A percentile compares a stretch with the other conserved stretches of the same genome.
Evolutionary conservation across 192 early-diverging fungal genomes (phyloP).

Genomic region (Umbelopsis sp.): DNA sequence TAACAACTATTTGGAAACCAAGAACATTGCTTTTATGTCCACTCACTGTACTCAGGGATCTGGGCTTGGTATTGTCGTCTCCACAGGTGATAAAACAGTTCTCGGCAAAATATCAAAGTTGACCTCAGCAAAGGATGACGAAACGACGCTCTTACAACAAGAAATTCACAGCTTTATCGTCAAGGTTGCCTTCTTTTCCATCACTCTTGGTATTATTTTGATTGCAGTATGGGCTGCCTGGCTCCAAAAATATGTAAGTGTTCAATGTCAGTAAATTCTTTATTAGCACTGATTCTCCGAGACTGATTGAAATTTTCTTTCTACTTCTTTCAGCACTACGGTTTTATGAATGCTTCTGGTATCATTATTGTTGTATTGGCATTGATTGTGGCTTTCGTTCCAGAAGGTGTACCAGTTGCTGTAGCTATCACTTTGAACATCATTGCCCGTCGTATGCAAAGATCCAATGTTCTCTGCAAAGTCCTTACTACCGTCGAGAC

Average conservation of each 20-base stretch:
- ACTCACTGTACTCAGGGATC: slow-evolving; percentile 67
- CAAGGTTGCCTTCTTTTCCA: slow-evolving; percentile 59
- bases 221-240: slow-evolving; percentile 48
- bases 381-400: slow-evolving; percentile 69
- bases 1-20: slow-evolving; percentile 73
- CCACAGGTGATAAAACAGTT: slow-evolving; percentile 70
- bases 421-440: slow-evolving; percentile 72
- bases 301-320: neutral
- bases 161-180: slow-evolving; percentile 66
- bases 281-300: too few relatives aligned
- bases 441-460: slow-evolving; percentile 76
- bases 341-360: slow-evolving; percentile 50
- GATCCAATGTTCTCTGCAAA: slow-evolving; percentile 73
- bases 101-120: slow-evolving; percentile 73
- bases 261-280: too few relatives aligned
- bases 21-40: slow-evolving; percentile 78
- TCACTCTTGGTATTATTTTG: slow-evolving; percentile 51
- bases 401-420: slow-evolving; percentile 74
- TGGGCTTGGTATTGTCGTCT: slow-evolving; percentile 72
- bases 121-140: slow-evolving; percentile 39
- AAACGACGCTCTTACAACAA: slow-evolving; percentile 56
- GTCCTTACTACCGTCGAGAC: slow-evolving; percentile 86
- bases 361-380: slow-evolving; percentile 53
- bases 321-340: slow-evolving; percentile 38
- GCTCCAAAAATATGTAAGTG: neutral